Evolutionary conservation across 768 basidiomycete species (phyloP).

Genomic region (Calocera viscosa): DNA sequence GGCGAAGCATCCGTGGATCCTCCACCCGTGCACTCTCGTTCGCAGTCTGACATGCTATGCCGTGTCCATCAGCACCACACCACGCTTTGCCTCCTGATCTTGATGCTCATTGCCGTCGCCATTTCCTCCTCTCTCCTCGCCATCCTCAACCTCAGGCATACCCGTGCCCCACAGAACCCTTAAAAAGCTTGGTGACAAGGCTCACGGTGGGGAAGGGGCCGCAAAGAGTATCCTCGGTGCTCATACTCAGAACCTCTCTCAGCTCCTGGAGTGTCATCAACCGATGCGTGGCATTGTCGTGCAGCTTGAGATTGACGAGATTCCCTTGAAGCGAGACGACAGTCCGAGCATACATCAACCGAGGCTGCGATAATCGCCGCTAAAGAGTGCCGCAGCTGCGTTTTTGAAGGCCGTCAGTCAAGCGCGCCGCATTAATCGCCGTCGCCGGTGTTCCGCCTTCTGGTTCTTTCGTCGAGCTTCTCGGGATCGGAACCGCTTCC

Average conservation of each 20-base stretch:
- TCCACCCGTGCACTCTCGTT: slow-evolving; percentile 15
- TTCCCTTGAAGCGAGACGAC: slow-evolving; percentile 73
- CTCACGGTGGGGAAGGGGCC: slow-evolving; percentile 91
- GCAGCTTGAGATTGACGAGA: slow-evolving; percentile 78
- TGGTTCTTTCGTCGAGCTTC: not conserved
- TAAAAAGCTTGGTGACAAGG: slow-evolving; percentile 83
- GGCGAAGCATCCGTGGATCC: not conserved
- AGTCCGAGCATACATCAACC: slow-evolving; percentile 90
- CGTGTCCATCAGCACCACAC: slow-evolving; percentile 25
- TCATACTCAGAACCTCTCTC: slow-evolving; percentile 87
- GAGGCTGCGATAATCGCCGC: slow-evolving; percentile 72
- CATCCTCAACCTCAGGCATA: slow-evolving; percentile 14
- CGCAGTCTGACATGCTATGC: not conserved
- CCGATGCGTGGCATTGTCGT: slow-evolving; percentile 73
- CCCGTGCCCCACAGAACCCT: slow-evolving; percentile 53
- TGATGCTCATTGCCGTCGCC: slow-evolving; percentile 55
- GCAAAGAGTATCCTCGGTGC: slow-evolving; percentile 91
- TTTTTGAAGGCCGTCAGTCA: slow-evolving; percentile 22
- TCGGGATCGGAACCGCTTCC: slow-evolving; percentile 1
- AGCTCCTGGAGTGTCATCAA: slow-evolving; percentile 86
- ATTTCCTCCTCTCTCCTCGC: slow-evolving; percentile 19
- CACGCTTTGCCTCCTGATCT: slow-evolving; percentile 57
- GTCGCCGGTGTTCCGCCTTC: not conserved
- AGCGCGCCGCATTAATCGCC: not conserved
- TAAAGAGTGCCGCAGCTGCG: slow-evolving; percentile 27